Evolutionary conservation across 1,284 basidiomycete genomes (phyloP), one percentile per base, ranked within the genome.

Genomic region (Trichosporon coremiiforme): DNA sequence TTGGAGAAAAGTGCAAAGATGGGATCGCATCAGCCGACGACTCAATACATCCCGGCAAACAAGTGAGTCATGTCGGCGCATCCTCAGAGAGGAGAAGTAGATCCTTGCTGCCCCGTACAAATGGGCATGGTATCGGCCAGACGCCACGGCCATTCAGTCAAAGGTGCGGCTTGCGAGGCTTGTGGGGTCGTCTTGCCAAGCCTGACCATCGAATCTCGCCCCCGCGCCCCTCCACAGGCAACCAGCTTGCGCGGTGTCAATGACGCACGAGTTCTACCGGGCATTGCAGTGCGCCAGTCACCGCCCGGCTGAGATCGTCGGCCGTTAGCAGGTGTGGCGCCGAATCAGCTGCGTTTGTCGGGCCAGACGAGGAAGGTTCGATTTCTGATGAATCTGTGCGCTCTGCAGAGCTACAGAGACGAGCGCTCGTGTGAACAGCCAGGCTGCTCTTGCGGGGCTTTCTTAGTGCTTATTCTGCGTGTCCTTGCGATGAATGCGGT

Each of bases 1-100:
- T 25, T 6, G 20, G n/a, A 8, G 20, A 20, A 9, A 53, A 17
- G 6, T 53, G 50, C 50, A 53, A 10, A 22, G 50, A 2, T 22
- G 9, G 17, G 41, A 45, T 45, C 41, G 12, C 17, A 15, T 45
- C 41, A 38, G 36, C 8, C 36, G 3, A 13, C 36, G 3, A 10
- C 36, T 3, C 15, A 15, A 45, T 45, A 4, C 8, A 2, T 5
- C 41, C 17, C 41, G 15, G 17, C 41, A 45, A 17, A 45, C 41
- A 45, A 45, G 41, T 45, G 41, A 45, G 17, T 45, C 41, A 45
- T 45, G 41, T 45, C 17, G 50, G 50, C 50, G n/a, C 50, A 53
- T 7, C 7, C 50, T 53, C 22, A 7, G 50, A 53, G 50, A 25
- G 10, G 8, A 20, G 50, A 22, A 20, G 20, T 20, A 53, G 50